Conservation (phyloP, 495 filamentous ascomycete species). For the Venustampulla echinocandica region DNA sequence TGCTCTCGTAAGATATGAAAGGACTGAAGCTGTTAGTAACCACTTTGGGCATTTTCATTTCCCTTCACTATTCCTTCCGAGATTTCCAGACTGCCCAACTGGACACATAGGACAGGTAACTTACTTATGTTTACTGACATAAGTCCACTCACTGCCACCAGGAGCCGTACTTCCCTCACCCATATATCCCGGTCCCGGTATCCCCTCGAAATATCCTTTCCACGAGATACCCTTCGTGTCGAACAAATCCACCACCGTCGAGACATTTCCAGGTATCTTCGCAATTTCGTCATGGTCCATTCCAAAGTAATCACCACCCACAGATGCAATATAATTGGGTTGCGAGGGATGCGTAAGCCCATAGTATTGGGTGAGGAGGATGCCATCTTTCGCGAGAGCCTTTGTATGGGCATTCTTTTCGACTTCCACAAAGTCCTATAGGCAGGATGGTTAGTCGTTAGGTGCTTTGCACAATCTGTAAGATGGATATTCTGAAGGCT, state of each 20-base stretch:
- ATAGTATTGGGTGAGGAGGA: constrained; percentile 54
- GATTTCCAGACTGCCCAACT: background rate
- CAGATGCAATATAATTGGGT: constrained; percentile 55
- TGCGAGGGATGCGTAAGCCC: constrained; percentile 49
- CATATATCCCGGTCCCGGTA: constrained; percentile 60
- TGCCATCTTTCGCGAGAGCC: constrained; percentile 51
- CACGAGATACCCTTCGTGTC: constrained; percentile 54
- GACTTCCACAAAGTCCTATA: constrained; percentile 48
- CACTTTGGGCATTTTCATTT: too few species aligned
- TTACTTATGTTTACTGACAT: constrained; percentile 65
- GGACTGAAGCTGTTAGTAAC: constrained; percentile 28
- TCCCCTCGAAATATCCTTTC: constrained; percentile 58
- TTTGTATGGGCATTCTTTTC: constrained; percentile 39
- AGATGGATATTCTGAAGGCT: too few species aligned
- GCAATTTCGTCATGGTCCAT: constrained; percentile 55
- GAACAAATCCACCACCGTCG: constrained; percentile 58
- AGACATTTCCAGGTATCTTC: constrained; percentile 54
- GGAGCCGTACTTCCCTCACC: constrained; percentile 43
- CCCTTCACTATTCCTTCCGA: constrained; percentile 8
- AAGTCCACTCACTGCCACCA: constrained; percentile 40
- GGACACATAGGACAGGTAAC: background rate
- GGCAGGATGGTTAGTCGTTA: background rate
- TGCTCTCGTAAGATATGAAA: constrained; percentile 41
- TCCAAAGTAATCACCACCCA: constrained; percentile 60
- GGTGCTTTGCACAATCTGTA: background rate